Conservation (phyloP, 441 rosid genomes). For the Syzygium syzygioides region DNA sequence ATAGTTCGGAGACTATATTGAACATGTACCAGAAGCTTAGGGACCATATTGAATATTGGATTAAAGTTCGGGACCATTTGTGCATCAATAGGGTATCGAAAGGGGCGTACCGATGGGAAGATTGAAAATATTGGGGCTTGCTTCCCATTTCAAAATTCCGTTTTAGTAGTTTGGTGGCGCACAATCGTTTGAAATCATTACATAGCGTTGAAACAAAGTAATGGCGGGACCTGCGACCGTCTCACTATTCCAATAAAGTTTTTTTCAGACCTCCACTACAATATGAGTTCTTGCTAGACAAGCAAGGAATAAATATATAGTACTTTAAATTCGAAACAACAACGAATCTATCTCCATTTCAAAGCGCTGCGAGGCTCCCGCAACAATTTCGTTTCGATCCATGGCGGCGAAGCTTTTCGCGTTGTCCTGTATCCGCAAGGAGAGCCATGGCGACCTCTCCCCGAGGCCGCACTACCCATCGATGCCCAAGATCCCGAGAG, state of each 20-base stretch:
- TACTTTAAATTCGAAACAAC: background rate
- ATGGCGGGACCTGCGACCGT: background rate
- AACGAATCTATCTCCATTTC: background rate
- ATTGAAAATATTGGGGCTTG: background rate
- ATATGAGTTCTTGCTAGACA: background rate
- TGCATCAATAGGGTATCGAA: too few species aligned
- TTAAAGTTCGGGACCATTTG: too few species aligned
- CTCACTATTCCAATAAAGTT: background rate
- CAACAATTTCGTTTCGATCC: background rate
- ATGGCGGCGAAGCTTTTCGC: conserved; percentile 74
- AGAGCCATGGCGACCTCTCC: conserved; percentile 32
- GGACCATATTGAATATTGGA: too few species aligned
- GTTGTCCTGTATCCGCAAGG: conserved; percentile 53
- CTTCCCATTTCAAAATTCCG: background rate
- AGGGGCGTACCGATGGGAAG: background rate
- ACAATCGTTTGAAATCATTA: background rate
- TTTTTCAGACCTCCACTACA: background rate
- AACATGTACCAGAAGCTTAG: too few species aligned
- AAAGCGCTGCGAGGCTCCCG: background rate
- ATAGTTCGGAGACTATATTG: too few species aligned
- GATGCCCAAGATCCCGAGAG: conserved; percentile 59
- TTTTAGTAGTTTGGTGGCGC: background rate
- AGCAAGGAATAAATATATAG: background rate
- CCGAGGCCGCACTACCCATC: conserved; percentile 59
- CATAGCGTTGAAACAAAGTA: background rate